Conservation (phyloP, 345 rosid species). For the Populus deltoides region DNA sequence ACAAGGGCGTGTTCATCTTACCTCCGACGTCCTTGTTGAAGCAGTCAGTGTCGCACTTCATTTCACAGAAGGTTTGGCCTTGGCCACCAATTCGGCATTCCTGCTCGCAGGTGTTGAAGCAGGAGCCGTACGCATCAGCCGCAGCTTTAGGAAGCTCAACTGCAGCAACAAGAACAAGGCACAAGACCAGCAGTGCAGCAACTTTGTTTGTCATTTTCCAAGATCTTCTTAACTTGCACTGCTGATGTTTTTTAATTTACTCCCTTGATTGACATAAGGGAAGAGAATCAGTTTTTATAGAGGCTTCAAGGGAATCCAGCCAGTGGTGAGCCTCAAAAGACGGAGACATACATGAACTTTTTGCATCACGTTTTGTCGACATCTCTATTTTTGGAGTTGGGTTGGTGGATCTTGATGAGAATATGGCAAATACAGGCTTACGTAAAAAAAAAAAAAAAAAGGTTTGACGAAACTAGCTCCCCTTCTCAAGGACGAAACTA, state of each 20-base stretch:
- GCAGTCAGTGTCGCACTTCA: slow-evolving; percentile 41
- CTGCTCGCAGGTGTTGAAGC: slow-evolving; percentile 15
- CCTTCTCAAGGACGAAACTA: neutral
- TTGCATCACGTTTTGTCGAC: too few species aligned
- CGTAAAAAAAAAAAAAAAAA: too few species aligned
- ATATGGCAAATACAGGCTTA: neutral
- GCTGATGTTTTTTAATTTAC: neutral
- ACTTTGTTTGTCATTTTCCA: slow-evolving; percentile 26
- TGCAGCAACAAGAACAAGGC: slow-evolving; percentile 22
- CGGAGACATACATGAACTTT: neutral
- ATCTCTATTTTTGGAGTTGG: neutral
- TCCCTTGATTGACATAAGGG: neutral
- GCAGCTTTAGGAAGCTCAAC: neutral
- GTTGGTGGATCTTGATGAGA: neutral
- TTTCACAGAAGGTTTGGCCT: slow-evolving; percentile 24
- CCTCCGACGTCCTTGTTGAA: slow-evolving; percentile 16
- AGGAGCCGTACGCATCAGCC: neutral
- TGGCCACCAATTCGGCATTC: slow-evolving; percentile 12
- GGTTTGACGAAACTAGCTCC: neutral
- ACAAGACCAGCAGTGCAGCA: slow-evolving; percentile 20
- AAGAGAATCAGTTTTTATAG: neutral
- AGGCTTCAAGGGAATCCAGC: neutral
- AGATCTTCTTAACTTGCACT: neutral
- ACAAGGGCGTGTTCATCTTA: neutral
- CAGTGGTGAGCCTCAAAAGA: neutral